Conservation (phyloP, 441 rosid species). For the Euphorbia celastroides region DNA sequence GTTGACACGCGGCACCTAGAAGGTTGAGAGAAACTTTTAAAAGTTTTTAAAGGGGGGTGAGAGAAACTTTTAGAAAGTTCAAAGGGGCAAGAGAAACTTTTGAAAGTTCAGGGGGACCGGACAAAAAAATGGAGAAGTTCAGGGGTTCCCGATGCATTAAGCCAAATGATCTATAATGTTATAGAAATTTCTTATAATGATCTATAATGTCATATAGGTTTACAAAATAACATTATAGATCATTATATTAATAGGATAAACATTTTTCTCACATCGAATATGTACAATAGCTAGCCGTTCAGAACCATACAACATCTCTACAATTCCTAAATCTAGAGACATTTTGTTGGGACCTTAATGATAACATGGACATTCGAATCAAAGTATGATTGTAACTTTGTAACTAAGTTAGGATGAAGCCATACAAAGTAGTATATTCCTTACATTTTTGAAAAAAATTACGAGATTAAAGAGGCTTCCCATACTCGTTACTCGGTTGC, state of each 20-base stretch:
- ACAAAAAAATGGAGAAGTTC: too few relatives aligned
- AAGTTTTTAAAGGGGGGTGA: too few relatives aligned
- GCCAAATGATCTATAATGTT: too few relatives aligned
- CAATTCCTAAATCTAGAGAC: background rate
- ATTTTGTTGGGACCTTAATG: background rate
- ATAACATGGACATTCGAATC: background rate
- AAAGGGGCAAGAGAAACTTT: too few relatives aligned
- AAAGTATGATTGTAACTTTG: background rate
- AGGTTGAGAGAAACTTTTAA: too few relatives aligned
- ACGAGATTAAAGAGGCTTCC: constrained; percentile 70
- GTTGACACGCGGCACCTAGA: too few relatives aligned
- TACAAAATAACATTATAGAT: too few relatives aligned
- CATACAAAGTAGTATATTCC: constrained; percentile 14
- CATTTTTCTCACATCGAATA: background rate
- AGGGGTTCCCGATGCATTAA: too few relatives aligned
- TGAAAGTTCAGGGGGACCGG: too few relatives aligned
- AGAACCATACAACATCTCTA: background rate
- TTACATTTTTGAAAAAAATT: constrained; percentile 8
- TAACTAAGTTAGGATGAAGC: background rate
- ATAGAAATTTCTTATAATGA: too few relatives aligned
- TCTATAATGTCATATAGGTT: too few relatives aligned
- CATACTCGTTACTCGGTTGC: constrained; percentile 59
- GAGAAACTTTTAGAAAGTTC: too few relatives aligned
- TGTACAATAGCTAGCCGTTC: background rate
- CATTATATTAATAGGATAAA: background rate